A percentile compares a stretch with the other conserved stretches of the same genome.
Conservation (phyloP, 495 filamentous ascomycete species). For the Annulohypoxylon moriforme region DNA sequence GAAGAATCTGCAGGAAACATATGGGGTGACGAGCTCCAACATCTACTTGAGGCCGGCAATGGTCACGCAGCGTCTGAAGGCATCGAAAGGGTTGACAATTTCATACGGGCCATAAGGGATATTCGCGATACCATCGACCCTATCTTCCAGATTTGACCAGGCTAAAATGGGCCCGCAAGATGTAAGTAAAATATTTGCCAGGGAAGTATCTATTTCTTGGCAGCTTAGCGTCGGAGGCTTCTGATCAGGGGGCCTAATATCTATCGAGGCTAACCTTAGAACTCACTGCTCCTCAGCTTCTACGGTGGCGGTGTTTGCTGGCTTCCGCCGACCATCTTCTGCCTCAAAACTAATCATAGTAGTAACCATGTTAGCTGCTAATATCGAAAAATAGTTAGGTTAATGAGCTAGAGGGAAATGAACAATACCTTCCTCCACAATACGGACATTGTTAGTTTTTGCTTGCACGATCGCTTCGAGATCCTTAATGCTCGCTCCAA, state of each 20-base stretch:
- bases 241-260: slow-evolving; percentile 17
- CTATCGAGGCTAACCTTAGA: slow-evolving; percentile 34
- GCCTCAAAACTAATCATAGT: slow-evolving; percentile 61
- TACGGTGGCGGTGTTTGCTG: slow-evolving; percentile 38
- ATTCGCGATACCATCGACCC: slow-evolving; percentile 38
- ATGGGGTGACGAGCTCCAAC: slow-evolving; percentile 56
- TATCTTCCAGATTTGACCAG: slow-evolving; percentile 25
- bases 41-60: slow-evolving; percentile 58
- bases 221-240: slow-evolving; percentile 1
- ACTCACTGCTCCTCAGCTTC: slow-evolving; percentile 24
- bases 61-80: slow-evolving; percentile 2
- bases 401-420: not conserved
- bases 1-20: slow-evolving; percentile 41
- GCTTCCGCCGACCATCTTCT: slow-evolving; percentile 63
- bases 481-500: slow-evolving; percentile 81
- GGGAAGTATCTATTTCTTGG: slow-evolving; percentile 1
- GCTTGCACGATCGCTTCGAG: slow-evolving; percentile 86
- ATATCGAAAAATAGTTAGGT: not conserved
- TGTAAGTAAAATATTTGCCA: slow-evolving; percentile 1
- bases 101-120: slow-evolving; percentile 44
- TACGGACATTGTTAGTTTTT: slow-evolving; percentile 83
- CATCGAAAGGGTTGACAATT: slow-evolving; percentile 40
- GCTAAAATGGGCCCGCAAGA: not conserved
- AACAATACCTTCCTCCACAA: slow-evolving; percentile 86
- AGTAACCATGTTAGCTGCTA: slow-evolving; percentile 8